Evolutionary conservation across 371 early-diverging fungal species (phyloP), one percentile per base, ranked within the genome.

Genomic region (Aphelidium insulamus): DNA sequence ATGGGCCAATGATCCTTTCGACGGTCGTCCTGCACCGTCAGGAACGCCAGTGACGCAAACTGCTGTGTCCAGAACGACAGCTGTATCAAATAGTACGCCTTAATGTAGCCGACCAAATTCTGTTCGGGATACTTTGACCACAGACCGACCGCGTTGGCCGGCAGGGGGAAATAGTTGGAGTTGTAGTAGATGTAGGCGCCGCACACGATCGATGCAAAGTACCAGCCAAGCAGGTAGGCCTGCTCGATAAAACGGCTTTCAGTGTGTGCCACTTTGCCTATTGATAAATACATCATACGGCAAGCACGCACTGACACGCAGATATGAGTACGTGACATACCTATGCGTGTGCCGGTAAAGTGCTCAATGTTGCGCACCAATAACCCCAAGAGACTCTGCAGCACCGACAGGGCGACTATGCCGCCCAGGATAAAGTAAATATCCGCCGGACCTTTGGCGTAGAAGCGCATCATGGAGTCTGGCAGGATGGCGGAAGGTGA

Each of bases 11-110:
- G 73, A 44, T 81, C 82, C 40, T 72, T 74, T 33, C 77, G 57
- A 5, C 58, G 64, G 28, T 61, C 72, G 37, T 77, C 77, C 24
- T 76, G 55, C 25, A 71, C 58, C 15, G 74, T 44, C 4, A 73
- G 72, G 50, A 73, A 69, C n/a, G n/a, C n/a, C n/a, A n/a, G n/a
- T n/a, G n/a, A n/a, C n/a, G n/a, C n/a, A 40, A 76, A 51, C 40
- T 73, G 72, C 41, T 72, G 73, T 11, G 73, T 51, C 76, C 76
- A 77, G 37, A 63, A 77, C 5, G 69, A 63, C 44, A 72, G 59
- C 36, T 72, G 69, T 23, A 71, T 47, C 21, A 76, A 48, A 30
- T 75, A 76, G 37, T 74, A 74, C 37, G 62, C 59, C 37, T 76
- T 67, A 59, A 72, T 66, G 21, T 41, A 39, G 39, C 62, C 64